Conservation (phyloP, 257 asterid species). For the Nemophila menziesii region DNA sequence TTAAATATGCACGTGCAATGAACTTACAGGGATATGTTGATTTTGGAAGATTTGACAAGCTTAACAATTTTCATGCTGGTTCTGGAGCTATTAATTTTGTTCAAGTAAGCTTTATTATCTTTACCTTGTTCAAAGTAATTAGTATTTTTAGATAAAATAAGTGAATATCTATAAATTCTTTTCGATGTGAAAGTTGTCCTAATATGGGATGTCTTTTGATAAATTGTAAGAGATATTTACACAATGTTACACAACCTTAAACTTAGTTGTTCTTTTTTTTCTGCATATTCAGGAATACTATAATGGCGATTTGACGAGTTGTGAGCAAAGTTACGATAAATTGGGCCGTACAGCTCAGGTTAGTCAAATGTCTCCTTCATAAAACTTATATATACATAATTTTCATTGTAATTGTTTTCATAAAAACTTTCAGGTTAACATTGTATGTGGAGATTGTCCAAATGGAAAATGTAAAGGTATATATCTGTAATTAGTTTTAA, state of each 20-base stretch:
- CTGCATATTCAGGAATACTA: constrained; percentile 54
- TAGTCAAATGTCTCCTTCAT: constrained; percentile 1
- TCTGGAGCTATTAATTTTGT: constrained; percentile 50
- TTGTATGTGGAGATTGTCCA: constrained; percentile 82
- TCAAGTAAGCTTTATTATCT: constrained; percentile 41
- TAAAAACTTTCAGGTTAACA: constrained; percentile 49
- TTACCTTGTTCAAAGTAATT: background rate
- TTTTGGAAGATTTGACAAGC: constrained; percentile 78
- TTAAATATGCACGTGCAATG: constrained; percentile 1
- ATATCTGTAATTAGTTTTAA: background rate
- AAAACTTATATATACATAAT: background rate
- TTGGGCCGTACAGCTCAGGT: constrained; percentile 99
- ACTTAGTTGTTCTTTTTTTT: constrained; percentile 5
- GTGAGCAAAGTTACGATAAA: constrained; percentile 76
- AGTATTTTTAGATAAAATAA: background rate
- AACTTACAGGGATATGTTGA: constrained; percentile 76
- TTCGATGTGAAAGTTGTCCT: background rate
- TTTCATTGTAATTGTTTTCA: constrained; percentile 5
- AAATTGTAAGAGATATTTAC: too few species aligned
- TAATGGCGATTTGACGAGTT: constrained; percentile 58
- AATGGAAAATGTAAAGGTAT: constrained; percentile 81
- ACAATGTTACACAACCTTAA: constrained; percentile 2
- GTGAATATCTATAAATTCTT: background rate
- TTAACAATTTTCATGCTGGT: constrained; percentile 55
- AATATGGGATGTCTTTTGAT: background rate